These are phyloP conservation scores for Lactarius quietus DNA, from an alignment of 768 basidiomycete species.

Conservation along the genomic window DNA sequence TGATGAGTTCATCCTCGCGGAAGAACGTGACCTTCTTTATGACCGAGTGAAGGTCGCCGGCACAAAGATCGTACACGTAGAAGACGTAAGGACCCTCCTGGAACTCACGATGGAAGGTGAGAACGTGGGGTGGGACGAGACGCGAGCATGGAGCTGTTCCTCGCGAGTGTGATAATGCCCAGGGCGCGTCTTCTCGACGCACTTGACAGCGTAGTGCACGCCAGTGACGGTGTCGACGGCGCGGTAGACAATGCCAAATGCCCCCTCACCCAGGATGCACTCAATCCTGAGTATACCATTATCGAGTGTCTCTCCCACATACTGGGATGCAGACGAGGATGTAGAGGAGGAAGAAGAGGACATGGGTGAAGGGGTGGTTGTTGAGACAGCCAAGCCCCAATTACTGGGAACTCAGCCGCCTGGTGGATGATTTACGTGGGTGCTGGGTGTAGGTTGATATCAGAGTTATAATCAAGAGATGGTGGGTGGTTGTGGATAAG, in stretches of 20 bases:
- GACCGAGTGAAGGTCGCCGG: conserved; percentile 1
- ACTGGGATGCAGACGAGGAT: neutral
- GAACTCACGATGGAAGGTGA: conserved; percentile 82
- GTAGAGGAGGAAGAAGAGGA: neutral
- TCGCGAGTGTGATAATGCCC: conserved; percentile 44
- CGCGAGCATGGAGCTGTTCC: conserved; percentile 71
- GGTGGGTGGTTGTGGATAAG: neutral
- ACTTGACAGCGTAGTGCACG: conserved; percentile 79
- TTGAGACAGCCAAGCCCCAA: neutral
- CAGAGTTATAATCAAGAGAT: neutral
- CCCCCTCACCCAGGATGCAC: conserved; percentile 83
- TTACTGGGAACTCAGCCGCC: neutral
- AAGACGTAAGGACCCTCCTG: conserved; percentile 68
- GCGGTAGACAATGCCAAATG: conserved; percentile 92
- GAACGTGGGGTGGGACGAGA: conserved; percentile 74
- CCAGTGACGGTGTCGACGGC: conserved; percentile 51
- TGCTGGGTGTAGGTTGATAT: neutral
- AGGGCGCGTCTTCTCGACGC: conserved; percentile 54
- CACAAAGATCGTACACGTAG: conserved; percentile 9
- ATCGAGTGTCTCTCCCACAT: conserved; percentile 57
- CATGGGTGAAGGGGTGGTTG: neutral
- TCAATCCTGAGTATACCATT: conserved; percentile 74
- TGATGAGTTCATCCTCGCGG: conserved; percentile 2
- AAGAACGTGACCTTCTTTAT: conserved; percentile 3
- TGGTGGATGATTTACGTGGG: neutral